These are phyloP conservation scores for Pyrenochaeta sp. DNA, from an alignment of 2,329 filamentous ascomycete genomes.

Conservation along the genomic window DNA sequence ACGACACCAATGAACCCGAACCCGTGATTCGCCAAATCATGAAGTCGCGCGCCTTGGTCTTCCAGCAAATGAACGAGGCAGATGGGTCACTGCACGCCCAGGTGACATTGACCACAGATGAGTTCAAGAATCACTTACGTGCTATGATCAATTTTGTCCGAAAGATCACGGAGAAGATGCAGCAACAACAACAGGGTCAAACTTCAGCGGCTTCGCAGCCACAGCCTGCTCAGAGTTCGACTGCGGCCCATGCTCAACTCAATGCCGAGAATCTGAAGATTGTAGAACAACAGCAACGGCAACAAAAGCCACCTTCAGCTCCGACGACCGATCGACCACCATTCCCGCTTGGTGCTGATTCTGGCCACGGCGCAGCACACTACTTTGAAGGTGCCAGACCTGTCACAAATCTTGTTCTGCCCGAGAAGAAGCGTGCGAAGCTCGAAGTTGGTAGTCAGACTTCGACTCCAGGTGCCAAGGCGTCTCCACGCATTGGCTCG, in stretches of 20 bases:
- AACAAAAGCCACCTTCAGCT: constrained; percentile 58
- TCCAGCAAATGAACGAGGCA: constrained; percentile 38
- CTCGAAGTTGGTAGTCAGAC: constrained; percentile 51
- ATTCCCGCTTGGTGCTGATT: constrained; percentile 59
- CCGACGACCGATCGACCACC: constrained; percentile 63
- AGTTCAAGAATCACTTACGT: constrained; percentile 36
- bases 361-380: constrained; percentile 66
- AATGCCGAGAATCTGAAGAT: constrained; percentile 49
- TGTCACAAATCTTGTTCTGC: constrained; percentile 66
- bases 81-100: constrained; percentile 40
- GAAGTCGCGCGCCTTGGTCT: constrained; percentile 31
- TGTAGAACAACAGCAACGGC: constrained; percentile 58
- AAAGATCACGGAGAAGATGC: constrained; percentile 37
- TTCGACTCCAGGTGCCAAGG: constrained; percentile 52
- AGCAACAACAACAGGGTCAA: constrained; percentile 30
- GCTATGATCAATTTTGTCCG: constrained; percentile 37
- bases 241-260: constrained; percentile 38
- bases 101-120: constrained; percentile 37
- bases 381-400: constrained; percentile 60
- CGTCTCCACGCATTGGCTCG: constrained; percentile 50
- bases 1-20: constrained; percentile 36
- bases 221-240: constrained; percentile 23
- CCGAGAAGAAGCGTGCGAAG: constrained; percentile 66
- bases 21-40: constrained; percentile 37
- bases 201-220: constrained; percentile 24